These are phyloP conservation scores for Meredithiella fracta DNA, from an alignment of 2,329 filamentous ascomycete species.

Conservation along the genomic window DNA sequence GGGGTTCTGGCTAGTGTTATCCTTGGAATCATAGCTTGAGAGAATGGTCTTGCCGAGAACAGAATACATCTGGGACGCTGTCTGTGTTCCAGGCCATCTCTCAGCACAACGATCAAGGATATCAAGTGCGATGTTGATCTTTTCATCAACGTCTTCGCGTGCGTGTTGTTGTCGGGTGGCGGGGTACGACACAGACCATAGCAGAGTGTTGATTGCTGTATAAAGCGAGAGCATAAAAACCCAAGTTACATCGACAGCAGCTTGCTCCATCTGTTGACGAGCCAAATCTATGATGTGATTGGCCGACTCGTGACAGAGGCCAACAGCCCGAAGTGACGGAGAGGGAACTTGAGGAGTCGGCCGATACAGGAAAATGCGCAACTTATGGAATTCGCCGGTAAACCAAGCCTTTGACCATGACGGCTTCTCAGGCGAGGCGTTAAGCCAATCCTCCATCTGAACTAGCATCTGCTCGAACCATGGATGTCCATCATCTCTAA, in stretches of 20 bases:
- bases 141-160: constrained; percentile 57
- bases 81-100: constrained; percentile 79
- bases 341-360: constrained; percentile 85
- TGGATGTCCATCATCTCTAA: constrained; percentile 62
- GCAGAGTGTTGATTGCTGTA: constrained; percentile 76
- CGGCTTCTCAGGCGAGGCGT: constrained; percentile 54
- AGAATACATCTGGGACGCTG: constrained; percentile 71
- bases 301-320: constrained; percentile 68
- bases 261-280: constrained; percentile 59
- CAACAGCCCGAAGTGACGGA: constrained; percentile 62
- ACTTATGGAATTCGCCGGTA: constrained; percentile 41
- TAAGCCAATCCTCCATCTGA: constrained; percentile 66
- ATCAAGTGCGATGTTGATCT: constrained; percentile 59
- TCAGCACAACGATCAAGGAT: constrained; percentile 67
- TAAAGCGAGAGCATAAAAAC: constrained; percentile 80
- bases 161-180: constrained; percentile 60
- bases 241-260: constrained; percentile 78
- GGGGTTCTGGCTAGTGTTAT: constrained; percentile 22
- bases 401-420: constrained; percentile 61
- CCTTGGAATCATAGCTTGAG: constrained; percentile 61
- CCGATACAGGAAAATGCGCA: constrained; percentile 74
- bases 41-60: constrained; percentile 74
- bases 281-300: constrained; percentile 69
- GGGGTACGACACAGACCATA: constrained; percentile 82
- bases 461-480: constrained; percentile 73